Base-by-base conservation (phyloP, 306 rosid genomes). In the Sphenostylis stenocarpa region DNA sequence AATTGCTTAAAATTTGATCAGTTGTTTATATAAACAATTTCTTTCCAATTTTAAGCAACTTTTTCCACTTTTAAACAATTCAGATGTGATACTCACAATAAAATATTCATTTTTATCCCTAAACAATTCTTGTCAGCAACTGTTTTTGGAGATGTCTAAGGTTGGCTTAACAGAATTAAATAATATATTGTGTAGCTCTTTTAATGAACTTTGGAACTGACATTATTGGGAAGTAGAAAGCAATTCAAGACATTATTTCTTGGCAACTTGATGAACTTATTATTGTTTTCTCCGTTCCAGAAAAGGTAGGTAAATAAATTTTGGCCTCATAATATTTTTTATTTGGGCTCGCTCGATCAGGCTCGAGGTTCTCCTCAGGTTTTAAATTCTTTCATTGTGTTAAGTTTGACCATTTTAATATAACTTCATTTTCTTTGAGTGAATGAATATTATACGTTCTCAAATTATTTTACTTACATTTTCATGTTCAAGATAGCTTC, bases 321-420 rank as follows among this genome's bases (percentile, higher is more conserved):
- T 36, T 48, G 39, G 38, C 72, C 7, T 47, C 43, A 51, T 76
- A 28, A 39, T 48, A 7, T 12, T 62, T 75, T 53, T 49, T 31
- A 15, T 0, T 7, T 20, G 26, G 26, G 12, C 26, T 29, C 33
- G 36, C 62, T 4, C 26, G 31, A 33, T 62, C 71, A 48, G 49
- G 43, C 48, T 75, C 21, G 20, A 48, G 63, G 23, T 64, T 62
- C 51, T 19, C 23, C 51, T 19, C 23, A 39, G 5, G 16, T 49
- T 64, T 74, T 26, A 34, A 49, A 43, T 66, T 53, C 65, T 68
- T 67, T 56, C 20, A 19, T 65, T 66, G 24, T 56, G 48, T 51
- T 64, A 39, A 64, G 21, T 23, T 33, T 56, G 76, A 4, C 56
- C 70, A 56, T 56, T 44, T 33, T 24, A 56, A 16, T 68, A 29